These are phyloP conservation scores for Trichoderma atroviride DNA, from an alignment of 2,329 filamentous ascomycete species.

Conservation along the genomic window DNA sequence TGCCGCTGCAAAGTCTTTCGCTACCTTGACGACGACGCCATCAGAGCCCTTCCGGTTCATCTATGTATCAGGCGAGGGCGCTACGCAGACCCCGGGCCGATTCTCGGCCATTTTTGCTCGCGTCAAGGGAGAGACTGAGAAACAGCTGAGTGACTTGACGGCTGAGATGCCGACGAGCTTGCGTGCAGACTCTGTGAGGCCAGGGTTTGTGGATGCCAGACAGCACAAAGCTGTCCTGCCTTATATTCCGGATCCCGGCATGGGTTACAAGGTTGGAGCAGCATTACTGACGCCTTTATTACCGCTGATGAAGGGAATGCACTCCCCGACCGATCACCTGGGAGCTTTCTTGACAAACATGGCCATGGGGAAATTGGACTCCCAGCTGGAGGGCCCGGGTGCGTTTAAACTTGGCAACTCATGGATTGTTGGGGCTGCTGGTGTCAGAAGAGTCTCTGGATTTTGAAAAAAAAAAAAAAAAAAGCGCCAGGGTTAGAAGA, in stretches of 20 bases:
- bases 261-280: conserved; percentile 24
- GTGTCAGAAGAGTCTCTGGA: conserved; percentile 41
- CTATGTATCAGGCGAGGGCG: conserved; percentile 67
- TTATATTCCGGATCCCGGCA: conserved; percentile 44
- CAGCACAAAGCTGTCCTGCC: conserved; percentile 46
- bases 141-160: conserved; percentile 57
- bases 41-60: conserved; percentile 66
- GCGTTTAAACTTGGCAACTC: conserved; percentile 41
- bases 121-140: conserved; percentile 70
- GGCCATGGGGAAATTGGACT: conserved; percentile 46
- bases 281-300: conserved; percentile 36
- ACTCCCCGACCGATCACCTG: conserved; percentile 48
- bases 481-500: neutral
- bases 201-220: conserved; percentile 58
- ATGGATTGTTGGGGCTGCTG: conserved; percentile 42
- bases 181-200: conserved; percentile 59
- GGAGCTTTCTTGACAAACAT: conserved; percentile 49
- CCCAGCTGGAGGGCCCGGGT: conserved; percentile 35
- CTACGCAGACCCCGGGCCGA: conserved; percentile 58
- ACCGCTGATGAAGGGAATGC: conserved; percentile 29
- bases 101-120: conserved; percentile 62
- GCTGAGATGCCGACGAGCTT: conserved; percentile 49
- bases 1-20: conserved; percentile 63
- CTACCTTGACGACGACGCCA: conserved; percentile 43
- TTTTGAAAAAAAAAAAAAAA: too few relatives aligned